phyloP scores from a whole-genome alignment of 73 alveolate species.

The Paramecium biaurelia region DNA sequence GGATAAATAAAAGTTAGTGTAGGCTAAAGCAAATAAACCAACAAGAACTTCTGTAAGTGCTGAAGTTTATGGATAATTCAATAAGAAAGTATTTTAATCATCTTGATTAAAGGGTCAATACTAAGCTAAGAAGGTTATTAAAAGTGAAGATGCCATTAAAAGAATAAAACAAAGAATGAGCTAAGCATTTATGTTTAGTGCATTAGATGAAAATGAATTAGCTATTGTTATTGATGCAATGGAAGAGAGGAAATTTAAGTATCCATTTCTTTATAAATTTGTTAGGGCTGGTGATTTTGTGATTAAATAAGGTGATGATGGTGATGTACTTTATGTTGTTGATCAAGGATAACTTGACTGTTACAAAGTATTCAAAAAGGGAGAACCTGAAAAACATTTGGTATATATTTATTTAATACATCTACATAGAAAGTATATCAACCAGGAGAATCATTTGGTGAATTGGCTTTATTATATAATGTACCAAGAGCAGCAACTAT shows the following conservation, averaged over 20 bases:
- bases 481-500: constrained; percentile 97
- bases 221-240: constrained; percentile 92
- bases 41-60: constrained; percentile 96
- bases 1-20: constrained; percentile 28
- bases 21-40: constrained; percentile 49
- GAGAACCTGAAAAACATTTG: constrained; percentile 60
- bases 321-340: constrained; percentile 79
- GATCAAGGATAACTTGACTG: constrained; percentile 76
- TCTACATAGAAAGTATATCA: constrained; percentile 69
- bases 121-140: constrained; percentile 82
- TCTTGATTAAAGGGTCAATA: constrained; percentile 59
- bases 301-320: constrained; percentile 77
- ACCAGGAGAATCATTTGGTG: constrained; percentile 94
- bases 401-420: background rate
- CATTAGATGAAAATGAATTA: constrained; percentile 82
- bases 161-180: constrained; percentile 81
- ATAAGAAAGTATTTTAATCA: constrained; percentile 75
- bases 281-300: constrained; percentile 63
- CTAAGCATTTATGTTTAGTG: constrained; percentile 90
- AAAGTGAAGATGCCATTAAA: constrained; percentile 77
- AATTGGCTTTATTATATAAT: constrained; percentile 86
- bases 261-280: background rate
- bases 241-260: constrained; percentile 84
- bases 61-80: constrained; percentile 97
- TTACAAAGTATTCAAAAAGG: constrained; percentile 55